A percentile compares a stretch with the other conserved stretches of the same genome.
Conservation (phyloP, 1,139 yeast species). For the Yamadazyma epiphylla region DNA sequence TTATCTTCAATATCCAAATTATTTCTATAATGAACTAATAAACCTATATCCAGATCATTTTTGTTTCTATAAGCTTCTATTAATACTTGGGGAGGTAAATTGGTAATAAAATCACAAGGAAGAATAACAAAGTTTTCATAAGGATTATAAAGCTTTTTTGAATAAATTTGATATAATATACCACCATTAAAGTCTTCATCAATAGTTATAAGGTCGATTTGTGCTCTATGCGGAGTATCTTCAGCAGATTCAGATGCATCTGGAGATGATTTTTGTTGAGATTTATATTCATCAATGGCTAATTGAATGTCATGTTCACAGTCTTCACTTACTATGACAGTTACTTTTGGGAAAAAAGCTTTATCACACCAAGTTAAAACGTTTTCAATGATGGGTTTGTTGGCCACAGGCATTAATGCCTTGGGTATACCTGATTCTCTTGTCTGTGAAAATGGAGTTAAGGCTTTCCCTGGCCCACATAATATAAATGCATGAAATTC, state of each 20-base stretch:
- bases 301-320: constrained; percentile 21
- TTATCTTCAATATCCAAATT: constrained; percentile 73
- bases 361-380: constrained; percentile 91
- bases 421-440: constrained; percentile 66
- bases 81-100: constrained; percentile 84
- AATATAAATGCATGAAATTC: constrained; percentile 88
- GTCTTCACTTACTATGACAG: constrained; percentile 32
- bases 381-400: constrained; percentile 83
- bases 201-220: constrained; percentile 38
- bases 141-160: constrained; percentile 32
- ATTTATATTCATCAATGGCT: constrained; percentile 51
- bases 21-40: constrained; percentile 71
- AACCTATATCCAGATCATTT: constrained; percentile 60
- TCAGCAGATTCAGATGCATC: constrained; percentile 6
- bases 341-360: constrained; percentile 66
- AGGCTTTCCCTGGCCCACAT: constrained; percentile 77
- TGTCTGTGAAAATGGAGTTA: constrained; percentile 67
- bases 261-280: constrained; percentile 4
- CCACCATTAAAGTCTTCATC: constrained; percentile 62
- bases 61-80: constrained; percentile 80
- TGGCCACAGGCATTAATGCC: constrained; percentile 86
- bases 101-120: constrained; percentile 93
- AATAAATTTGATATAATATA: constrained; percentile 47
- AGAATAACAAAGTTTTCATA: constrained; percentile 59
- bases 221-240: constrained; percentile 8